Percentiles rank a stretch among this genome's conserved stretches.
Evolutionary conservation across 2,329 filamentous ascomycete species (phyloP).

Genomic region (Colletotrichum sp.): DNA sequence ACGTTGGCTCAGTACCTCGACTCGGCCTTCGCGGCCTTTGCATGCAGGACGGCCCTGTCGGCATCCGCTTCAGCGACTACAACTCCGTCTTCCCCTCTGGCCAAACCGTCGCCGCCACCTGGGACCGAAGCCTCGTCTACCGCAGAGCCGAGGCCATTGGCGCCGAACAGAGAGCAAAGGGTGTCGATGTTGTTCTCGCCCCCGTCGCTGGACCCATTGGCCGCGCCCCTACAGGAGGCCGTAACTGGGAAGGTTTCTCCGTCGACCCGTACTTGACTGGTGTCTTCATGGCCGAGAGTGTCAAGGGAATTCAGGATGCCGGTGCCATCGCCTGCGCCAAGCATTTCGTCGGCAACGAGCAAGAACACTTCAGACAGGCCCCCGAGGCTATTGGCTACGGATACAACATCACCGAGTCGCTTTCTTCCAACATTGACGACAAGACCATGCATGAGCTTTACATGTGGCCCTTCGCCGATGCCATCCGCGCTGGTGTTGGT

Average conservation of each 20-base stretch:
- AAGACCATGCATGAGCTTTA: conserved; percentile 79
- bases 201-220: conserved; percentile 54
- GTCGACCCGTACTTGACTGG: conserved; percentile 80
- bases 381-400: conserved; percentile 58
- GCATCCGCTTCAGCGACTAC: conserved; percentile 79
- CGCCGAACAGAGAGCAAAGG: conserved; percentile 74
- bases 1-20: conserved; percentile 72
- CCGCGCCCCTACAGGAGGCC: conserved; percentile 49
- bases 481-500: conserved; percentile 70
- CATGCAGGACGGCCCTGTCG: conserved; percentile 84
- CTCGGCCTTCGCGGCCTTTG: conserved; percentile 78
- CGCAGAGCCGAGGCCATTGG: conserved; percentile 54
- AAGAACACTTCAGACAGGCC: conserved; percentile 77
- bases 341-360: conserved; percentile 77
- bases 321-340: conserved; percentile 86
- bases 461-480: conserved; percentile 79
- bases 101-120: conserved; percentile 82
- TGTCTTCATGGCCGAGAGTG: conserved; percentile 72
- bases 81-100: conserved; percentile 82
- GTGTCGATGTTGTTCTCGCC: conserved; percentile 73
- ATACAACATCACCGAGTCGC: conserved; percentile 64
- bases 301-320: conserved; percentile 80
- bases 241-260: conserved; percentile 72
- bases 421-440: conserved; percentile 71
- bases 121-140: conserved; percentile 73